Percentiles rank a stretch among this genome's conserved stretches.
Conservation (phyloP, 2,329 filamentous ascomycete genomes). For the Cladosporium phlei region DNA sequence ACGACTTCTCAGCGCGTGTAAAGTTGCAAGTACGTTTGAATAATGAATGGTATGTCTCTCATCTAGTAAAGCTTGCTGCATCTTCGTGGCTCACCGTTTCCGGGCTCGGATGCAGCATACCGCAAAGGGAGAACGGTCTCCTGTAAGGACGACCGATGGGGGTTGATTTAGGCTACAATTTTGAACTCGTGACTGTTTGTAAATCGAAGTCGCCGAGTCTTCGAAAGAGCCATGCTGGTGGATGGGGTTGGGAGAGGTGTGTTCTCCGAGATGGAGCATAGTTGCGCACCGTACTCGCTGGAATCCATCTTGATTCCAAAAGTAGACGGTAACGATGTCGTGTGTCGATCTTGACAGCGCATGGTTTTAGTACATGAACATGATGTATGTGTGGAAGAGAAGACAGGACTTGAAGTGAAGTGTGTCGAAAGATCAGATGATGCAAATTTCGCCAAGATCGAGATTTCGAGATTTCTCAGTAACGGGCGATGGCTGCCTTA, state of each 20-base stretch:
- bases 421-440: slow-evolving; percentile 7
- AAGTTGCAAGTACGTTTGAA: no score
- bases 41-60: no score
- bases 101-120: slow-evolving; percentile 74
- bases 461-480: no score
- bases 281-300: no score
- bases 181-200: slow-evolving; percentile 76
- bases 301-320: no score
- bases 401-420: slow-evolving; percentile 2
- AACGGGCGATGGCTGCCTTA: not conserved
- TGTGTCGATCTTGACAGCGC: no score
- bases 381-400: not conserved
- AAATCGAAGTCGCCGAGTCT: slow-evolving; percentile 69
- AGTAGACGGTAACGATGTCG: not conserved
- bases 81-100: slow-evolving; percentile 58
- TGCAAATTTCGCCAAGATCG: slow-evolving; percentile 8
- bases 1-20: no score
- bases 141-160: slow-evolving; percentile 39
- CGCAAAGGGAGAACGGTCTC: slow-evolving; percentile 47
- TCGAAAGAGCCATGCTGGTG: slow-evolving; percentile 69
- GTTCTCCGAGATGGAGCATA: no score
- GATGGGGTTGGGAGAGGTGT: not conserved
- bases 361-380: no score
- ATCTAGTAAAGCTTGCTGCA: slow-evolving; percentile 63
- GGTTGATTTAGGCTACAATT: slow-evolving; percentile 76